Evolutionary conservation across 2,329 filamentous ascomycete genomes (phyloP), one percentile per base, ranked within the genome.

Genomic region (Emergomyces orientalis): DNA sequence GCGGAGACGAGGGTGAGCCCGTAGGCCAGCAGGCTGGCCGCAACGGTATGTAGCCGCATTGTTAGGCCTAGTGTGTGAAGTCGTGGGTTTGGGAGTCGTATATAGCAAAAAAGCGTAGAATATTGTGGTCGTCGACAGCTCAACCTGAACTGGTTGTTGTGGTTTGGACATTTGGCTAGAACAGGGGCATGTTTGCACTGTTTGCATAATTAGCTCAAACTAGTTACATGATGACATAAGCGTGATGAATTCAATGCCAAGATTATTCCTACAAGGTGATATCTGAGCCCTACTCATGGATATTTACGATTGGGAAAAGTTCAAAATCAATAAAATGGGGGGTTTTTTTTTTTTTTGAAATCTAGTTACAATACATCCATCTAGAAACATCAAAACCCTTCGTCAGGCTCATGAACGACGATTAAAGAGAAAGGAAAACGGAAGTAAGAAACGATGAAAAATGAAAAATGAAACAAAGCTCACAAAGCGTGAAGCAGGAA

Each of bases 1-100:
- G 91, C 91, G 61, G 89, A 86, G 61, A 88, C 88, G 65, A 88
- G 80, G 64, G 88, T 87, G 63, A 86, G 79, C 67, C 90, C 77
- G 71, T 83, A 86, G 79, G 88, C 88, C 75, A 95, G 74, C 61
- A 94, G 82, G 79, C 88, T 85, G 69, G 84, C 80, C 61, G 85
- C 78, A 65, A 89, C 71, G 67, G 82, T 76, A 66, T 82, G 79
- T 67, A 87, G 75, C 79, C 85, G 88, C 89, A 92, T 92, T 62
- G 62, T 73, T 67, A 25, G 25, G 30, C 34, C 11, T 25, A 13
- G 8, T 7, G n/a, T 43, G 8, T 25, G 56, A 14, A 32, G 37
- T 39, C 27, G 39, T 45, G 39, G 4, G 6, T 4, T 59, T 34
- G 55, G 25, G 55, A 17, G 37, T 11, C 6, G n/a, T 14, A n/a